phyloP scores from a whole-genome alignment of 805 yeast species.

The Blastobotrys mokoenaii region DNA sequence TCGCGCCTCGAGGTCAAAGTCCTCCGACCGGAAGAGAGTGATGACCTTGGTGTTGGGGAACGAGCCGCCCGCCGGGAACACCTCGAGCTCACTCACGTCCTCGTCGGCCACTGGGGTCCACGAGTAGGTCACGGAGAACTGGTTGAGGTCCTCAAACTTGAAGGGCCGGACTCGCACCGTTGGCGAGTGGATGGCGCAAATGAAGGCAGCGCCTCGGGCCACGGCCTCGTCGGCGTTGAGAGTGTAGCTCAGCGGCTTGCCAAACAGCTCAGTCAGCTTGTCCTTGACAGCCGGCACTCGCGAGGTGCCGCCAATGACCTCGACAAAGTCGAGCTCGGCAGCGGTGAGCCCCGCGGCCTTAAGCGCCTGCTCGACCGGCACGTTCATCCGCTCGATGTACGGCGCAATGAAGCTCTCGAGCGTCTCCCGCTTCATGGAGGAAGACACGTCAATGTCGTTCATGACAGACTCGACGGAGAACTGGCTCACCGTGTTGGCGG shows the following conservation, averaged over 20 bases:
- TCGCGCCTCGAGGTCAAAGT: constrained; percentile 77
- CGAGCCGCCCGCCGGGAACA: constrained; percentile 86
- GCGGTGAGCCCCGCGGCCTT: constrained; percentile 64
- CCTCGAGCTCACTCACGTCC: constrained; percentile 82
- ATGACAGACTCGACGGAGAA: constrained; percentile 92
- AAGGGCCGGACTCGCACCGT: constrained; percentile 97
- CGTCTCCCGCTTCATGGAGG: constrained; percentile 82
- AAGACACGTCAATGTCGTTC: constrained; percentile 93
- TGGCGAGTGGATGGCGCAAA: constrained; percentile 98
- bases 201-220: constrained; percentile 98
- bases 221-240: constrained; percentile 98
- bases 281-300: constrained; percentile 93
- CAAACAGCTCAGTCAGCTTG: constrained; percentile 69
- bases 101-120: constrained; percentile 95
- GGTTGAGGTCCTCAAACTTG: constrained; percentile 94
- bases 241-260: constrained; percentile 82
- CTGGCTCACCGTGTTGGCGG: constrained; percentile 94
- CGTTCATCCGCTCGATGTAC: constrained; percentile 62
- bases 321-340: constrained; percentile 81
- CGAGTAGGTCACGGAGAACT: constrained; percentile 82
- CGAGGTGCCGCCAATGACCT: constrained; percentile 96
- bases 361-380: constrained; percentile 77
- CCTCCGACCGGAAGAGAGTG: constrained; percentile 85
- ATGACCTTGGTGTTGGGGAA: constrained; percentile 95
- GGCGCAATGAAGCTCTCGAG: constrained; percentile 86